A percentile compares a stretch with the other conserved stretches of the same genome.
phyloP scores from a whole-genome alignment of 495 filamentous ascomycete species.

The Penicillium paradoxum region DNA sequence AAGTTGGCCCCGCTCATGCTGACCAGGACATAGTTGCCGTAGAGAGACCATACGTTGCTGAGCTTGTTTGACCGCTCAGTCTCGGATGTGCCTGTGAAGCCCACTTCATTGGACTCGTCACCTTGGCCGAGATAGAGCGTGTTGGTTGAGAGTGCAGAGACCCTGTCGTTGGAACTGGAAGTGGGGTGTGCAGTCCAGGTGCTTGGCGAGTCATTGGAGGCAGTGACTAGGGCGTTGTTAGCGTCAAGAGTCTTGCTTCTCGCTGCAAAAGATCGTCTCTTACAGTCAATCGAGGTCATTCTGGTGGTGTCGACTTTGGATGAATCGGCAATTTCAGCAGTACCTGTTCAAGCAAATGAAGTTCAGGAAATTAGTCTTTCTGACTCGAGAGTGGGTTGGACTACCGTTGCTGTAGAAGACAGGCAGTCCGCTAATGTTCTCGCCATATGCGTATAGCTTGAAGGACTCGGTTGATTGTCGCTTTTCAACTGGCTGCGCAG shows the following conservation, averaged over 20 bases:
- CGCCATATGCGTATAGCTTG: constrained; percentile 31
- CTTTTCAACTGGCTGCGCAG: constrained; percentile 4
- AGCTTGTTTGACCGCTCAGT: neutral
- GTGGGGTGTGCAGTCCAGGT: constrained; percentile 10
- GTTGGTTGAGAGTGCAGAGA: neutral
- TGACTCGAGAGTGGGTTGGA: neutral
- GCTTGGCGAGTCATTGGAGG: neutral
- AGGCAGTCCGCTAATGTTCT: constrained; percentile 30
- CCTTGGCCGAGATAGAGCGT: constrained; percentile 6
- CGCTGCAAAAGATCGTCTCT: neutral
- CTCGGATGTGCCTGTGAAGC: neutral
- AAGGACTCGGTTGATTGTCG: constrained; percentile 14
- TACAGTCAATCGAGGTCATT: constrained; percentile 11
- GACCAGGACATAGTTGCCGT: constrained; percentile 15
- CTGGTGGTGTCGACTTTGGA: constrained; percentile 2
- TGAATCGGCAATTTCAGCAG: constrained; percentile 8
- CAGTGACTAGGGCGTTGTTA: neutral
- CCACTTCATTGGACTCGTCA: neutral
- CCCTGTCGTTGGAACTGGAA: neutral
- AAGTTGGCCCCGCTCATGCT: constrained; percentile 12
- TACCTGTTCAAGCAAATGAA: too few relatives aligned
- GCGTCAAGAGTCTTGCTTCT: neutral
- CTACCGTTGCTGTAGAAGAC: constrained; percentile 32
- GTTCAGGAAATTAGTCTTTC: neutral
- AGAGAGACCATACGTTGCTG: constrained; percentile 14